These are phyloP conservation scores for Mycocentrospora acerina DNA, from an alignment of 2,329 filamentous ascomycete genomes.

Conservation along the genomic window DNA sequence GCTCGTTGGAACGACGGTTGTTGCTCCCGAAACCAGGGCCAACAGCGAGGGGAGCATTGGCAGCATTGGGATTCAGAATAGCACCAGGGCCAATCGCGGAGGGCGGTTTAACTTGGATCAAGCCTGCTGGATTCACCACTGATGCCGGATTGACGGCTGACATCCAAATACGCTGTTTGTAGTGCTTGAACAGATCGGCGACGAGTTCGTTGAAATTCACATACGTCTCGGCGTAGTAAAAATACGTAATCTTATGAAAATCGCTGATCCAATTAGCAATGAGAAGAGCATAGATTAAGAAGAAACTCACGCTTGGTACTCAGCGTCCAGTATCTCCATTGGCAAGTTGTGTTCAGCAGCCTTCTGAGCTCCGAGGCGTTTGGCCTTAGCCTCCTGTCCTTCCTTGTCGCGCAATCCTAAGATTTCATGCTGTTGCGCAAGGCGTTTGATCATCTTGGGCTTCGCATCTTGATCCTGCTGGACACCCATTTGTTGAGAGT, in stretches of 20 bases:
- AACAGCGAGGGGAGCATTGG: conserved; percentile 25
- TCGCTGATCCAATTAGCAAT: conserved; percentile 62
- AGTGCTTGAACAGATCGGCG: conserved; percentile 97
- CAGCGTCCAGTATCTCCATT: conserved; percentile 98
- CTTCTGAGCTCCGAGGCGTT: conserved; percentile 94
- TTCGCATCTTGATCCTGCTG: conserved; percentile 67
- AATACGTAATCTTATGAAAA: conserved; percentile 98
- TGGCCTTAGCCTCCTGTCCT: conserved; percentile 95
- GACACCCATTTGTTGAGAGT: conserved; percentile 59
- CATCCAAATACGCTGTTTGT: conserved; percentile 99
- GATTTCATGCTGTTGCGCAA: conserved; percentile 90
- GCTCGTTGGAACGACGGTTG: conserved; percentile 25
- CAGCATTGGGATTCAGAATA: conserved; percentile 27
- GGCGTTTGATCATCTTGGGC: conserved; percentile 93
- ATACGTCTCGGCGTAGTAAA: conserved; percentile 97
- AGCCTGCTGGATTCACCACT: conserved; percentile 56
- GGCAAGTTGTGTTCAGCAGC: conserved; percentile 91
- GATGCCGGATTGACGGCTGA: conserved; percentile 97
- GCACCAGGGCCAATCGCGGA: conserved; percentile 43
- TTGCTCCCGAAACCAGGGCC: conserved; percentile 37
- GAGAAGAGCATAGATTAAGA: background rate
- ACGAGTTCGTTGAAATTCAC: conserved; percentile 99
- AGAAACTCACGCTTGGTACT: conserved; percentile 90
- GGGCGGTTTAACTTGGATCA: conserved; percentile 36
- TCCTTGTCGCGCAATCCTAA: conserved; percentile 90